Base-by-base conservation (phyloP, 257 asterid species). In the Phtheirospermum japonicum region DNA sequence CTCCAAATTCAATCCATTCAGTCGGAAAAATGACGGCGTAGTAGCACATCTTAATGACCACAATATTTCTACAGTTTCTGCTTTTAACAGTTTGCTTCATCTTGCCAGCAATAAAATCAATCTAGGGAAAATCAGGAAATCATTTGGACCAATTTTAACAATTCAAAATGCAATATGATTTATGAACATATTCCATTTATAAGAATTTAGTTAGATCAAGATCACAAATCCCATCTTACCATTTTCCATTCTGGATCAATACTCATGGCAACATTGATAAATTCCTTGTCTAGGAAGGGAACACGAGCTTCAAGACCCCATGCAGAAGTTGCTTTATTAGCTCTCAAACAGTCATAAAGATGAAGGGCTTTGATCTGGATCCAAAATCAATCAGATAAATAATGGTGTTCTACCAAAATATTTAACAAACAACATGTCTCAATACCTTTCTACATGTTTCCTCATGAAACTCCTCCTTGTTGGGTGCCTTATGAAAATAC, bases 261-360 rank as follows among this genome's bases (percentile, higher is more conserved):
- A 66, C 68, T 32, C 99, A 93, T 89, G 34, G 97, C 99, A 39
- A 82, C 76, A 64, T 87, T 66, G 75, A 93, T 81, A 63, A 93
- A 93, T 75, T 89, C 99, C 79, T 89, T 89, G 73, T 93, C 99
- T 66, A 93, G 78, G 85, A 93, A 93, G 49, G 97, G 99, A 61
- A 93, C 99, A 72, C 97, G 96, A 63, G 97, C 99, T 78, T 93
- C 97, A 75, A 93, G 79, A 63, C 97, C 99, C 97, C 99, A 87
- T 28, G 99, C 96, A 1, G 94, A 93, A 81, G 97, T 93, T 63
- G 98, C 61, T 85, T 91, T 91, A 59, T 86, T 91, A 76, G 97
- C 98, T 80, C 98, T 80, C 85, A 91, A 80, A 79, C 97, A 91
- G 76, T 91, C 98, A 58, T 93, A 93, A 31, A 93, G 95, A 85